Conservation (phyloP, 306 rosid species). For the Rosa lucieae region DNA sequence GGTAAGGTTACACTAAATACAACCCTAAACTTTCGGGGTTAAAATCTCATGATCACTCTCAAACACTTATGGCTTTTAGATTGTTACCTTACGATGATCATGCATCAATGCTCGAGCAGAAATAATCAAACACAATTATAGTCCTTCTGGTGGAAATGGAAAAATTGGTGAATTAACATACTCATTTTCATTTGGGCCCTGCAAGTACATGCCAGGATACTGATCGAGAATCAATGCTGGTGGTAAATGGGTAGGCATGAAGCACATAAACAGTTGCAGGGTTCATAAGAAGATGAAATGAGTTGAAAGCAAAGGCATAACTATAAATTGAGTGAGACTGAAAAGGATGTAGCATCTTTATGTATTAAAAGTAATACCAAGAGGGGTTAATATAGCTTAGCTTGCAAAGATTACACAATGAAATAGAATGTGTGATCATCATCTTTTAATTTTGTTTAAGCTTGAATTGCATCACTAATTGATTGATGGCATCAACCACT, state of each 20-base stretch:
- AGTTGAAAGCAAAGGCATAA: slow-evolving; percentile 58
- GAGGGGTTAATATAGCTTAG: slow-evolving; percentile 54
- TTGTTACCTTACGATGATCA: neutral
- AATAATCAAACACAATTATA: neutral
- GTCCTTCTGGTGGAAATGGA: neutral
- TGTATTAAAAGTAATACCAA: slow-evolving; percentile 23
- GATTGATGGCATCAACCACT: slow-evolving; percentile 53
- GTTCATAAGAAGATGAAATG: slow-evolving; percentile 28
- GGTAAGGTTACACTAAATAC: neutral
- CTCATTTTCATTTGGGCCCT: neutral
- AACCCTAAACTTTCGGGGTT: neutral
- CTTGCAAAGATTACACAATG: slow-evolving; percentile 70
- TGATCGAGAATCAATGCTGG: neutral
- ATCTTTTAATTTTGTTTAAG: slow-evolving; percentile 37
- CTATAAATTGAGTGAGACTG: slow-evolving; percentile 46
- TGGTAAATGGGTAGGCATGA: neutral
- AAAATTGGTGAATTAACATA: neutral
- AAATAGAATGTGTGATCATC: slow-evolving; percentile 20
- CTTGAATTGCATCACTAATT: slow-evolving; percentile 15
- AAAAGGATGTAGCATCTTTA: slow-evolving; percentile 64
- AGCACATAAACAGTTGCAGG: neutral
- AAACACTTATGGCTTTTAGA: neutral
- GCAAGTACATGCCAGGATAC: neutral
- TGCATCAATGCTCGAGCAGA: neutral
- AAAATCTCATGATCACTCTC: neutral